phyloP scores from a whole-genome alignment of 2,329 filamentous ascomycete species.

The Fusarium torreyae region DNA sequence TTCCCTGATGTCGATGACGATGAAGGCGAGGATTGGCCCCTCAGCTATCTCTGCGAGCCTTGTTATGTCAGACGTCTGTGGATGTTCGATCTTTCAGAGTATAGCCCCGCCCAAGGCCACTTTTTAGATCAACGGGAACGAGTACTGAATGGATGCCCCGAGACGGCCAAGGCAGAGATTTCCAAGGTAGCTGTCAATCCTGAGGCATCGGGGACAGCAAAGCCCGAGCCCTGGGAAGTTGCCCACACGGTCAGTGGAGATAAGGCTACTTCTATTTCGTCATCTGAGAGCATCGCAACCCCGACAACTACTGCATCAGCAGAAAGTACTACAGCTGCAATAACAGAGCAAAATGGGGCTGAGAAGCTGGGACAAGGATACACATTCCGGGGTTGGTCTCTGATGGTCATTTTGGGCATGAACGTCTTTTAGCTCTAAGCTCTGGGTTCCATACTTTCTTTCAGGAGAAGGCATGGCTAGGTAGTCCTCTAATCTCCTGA shows the following conservation, averaged over 20 bases:
- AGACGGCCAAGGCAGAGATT: not conserved
- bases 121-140: not conserved
- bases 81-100: conserved; percentile 7
- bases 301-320: too few relatives aligned
- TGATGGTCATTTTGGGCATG: too few relatives aligned
- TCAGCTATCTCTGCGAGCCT: conserved; percentile 13
- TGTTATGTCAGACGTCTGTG: conserved; percentile 17
- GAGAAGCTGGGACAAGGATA: too few relatives aligned
- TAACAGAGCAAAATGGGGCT: too few relatives aligned
- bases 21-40: not conserved
- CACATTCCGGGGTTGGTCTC: too few relatives aligned
- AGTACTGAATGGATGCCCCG: not conserved
- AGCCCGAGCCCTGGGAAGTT: not conserved
- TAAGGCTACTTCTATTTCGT: not conserved
- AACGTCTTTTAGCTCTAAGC: too few relatives aligned
- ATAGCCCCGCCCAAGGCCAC: conserved; percentile 2
- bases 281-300: too few relatives aligned
- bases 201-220: not conserved
- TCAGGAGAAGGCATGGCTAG: too few relatives aligned
- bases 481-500: too few relatives aligned
- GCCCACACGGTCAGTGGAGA: rapidly evolving
- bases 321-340: too few relatives aligned
- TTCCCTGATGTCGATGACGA: not conserved
- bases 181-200: too few relatives aligned
- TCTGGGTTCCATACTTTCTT: too few relatives aligned